Percentiles rank a stretch among this genome's conserved stretches.
phyloP scores from a whole-genome alignment of 2,329 filamentous ascomycete species.

The Epichloe scottii region DNA sequence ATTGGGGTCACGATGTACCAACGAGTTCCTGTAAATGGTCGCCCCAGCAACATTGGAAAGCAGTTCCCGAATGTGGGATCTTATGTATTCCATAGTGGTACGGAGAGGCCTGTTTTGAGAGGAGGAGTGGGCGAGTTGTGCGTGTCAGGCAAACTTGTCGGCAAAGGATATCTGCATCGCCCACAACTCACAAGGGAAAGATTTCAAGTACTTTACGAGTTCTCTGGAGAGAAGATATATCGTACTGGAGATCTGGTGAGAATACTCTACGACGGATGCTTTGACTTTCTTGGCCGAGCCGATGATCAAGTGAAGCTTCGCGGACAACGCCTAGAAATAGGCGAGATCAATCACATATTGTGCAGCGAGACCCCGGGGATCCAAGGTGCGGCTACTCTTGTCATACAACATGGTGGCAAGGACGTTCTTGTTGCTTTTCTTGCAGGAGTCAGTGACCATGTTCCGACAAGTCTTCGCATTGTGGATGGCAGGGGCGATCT shows the following conservation, averaged over 20 bases:
- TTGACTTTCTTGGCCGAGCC: conserved; percentile 76
- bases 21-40: conserved; percentile 64
- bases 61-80: conserved; percentile 83
- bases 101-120: conserved; percentile 57
- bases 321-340: conserved; percentile 78
- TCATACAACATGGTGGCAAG: conserved; percentile 62
- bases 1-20: conserved; percentile 87
- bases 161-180: conserved; percentile 77
- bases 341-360: conserved; percentile 81
- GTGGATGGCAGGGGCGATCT: conserved; percentile 24
- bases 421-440: conserved; percentile 76
- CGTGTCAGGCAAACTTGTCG: conserved; percentile 74
- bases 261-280: conserved; percentile 65
- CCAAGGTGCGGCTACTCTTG: conserved; percentile 62
- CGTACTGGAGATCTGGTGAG: conserved; percentile 82
- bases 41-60: conserved; percentile 75
- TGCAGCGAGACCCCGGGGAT: conserved; percentile 44
- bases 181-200: conserved; percentile 62
- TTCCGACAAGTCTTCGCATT: conserved; percentile 10
- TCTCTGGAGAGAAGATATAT: conserved; percentile 52
- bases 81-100: conserved; percentile 60
- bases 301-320: conserved; percentile 90
- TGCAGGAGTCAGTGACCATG: conserved; percentile 10
- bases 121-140: conserved; percentile 82
- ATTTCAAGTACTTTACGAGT: conserved; percentile 53